Evolutionary conservation across 2,329 filamentous ascomycete species (phyloP), one percentile per base, ranked within the genome.

Genomic region (Penicillium sp.): DNA sequence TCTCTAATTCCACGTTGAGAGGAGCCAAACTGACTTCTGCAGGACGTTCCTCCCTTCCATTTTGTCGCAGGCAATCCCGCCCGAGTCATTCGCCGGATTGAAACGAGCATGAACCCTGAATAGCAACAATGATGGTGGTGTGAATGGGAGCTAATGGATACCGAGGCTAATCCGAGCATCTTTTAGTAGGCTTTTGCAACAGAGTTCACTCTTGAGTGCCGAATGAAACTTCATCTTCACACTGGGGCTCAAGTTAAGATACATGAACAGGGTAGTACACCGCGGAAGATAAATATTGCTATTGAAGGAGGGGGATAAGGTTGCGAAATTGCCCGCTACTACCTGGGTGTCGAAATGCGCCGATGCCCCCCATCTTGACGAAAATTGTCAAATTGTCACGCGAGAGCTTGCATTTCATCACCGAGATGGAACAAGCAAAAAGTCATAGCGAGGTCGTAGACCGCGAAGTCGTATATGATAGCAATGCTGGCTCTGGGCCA

Each of bases 11-110:
- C 15, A 4, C 13, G 17, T 22, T 4, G 4, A 37, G 15, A 8
- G 17, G 9, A 7, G 12, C 28, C 10, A 22, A 26, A 17, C 51
- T 59, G 29, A 57, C 19, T 10, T 13, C 22, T 21, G n/a, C 10
- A 53, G 62, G 57, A 61, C 43, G 59, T 62, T 6, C 61, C 59
- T 12, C 54, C 60, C 1, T 64, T 64, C 6, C 59, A 61, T 38
- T 63, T 64, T 48, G 60, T 53, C 31, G 61, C 62, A 2, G 60
- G 61, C 1, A 64, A 64, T 12, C 61, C 61, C 6, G 58, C 61
- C 3, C 39, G 56, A 13, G 37, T 63, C 13, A 57, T 59, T 49
- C 55, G 56, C n/a, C 54, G 48, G 3, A 57, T 64, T 29, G 60
- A 62, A 45, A 59, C 56, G 19, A 57, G 54, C 17, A 59, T 64